These are phyloP conservation scores for Leccinum variicolor DNA, from an alignment of 768 basidiomycete genomes.

Conservation along the genomic window DNA sequence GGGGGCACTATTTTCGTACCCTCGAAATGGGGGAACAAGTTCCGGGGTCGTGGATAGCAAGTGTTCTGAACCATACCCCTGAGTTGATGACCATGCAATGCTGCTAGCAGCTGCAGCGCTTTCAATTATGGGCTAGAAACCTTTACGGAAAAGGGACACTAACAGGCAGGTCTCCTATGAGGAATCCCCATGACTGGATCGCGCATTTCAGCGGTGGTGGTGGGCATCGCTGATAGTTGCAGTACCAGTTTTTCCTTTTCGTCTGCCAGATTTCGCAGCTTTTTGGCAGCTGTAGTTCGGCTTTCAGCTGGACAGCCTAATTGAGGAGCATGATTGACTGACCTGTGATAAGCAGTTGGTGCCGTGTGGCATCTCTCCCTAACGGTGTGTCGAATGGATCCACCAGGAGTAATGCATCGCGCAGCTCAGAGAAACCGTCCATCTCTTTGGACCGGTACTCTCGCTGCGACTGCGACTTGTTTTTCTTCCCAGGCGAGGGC, in stretches of 20 bases:
- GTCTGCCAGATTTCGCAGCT: slow-evolving; percentile 36
- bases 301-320: neutral
- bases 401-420: slow-evolving; percentile 22
- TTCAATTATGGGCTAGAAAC: slow-evolving; percentile 7
- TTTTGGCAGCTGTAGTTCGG: slow-evolving; percentile 42
- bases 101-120: neutral
- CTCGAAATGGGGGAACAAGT: neutral
- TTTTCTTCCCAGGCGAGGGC: slow-evolving; percentile 12
- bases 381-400: slow-evolving; percentile 23
- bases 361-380: slow-evolving; percentile 28
- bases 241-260: slow-evolving; percentile 21
- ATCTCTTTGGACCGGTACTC: slow-evolving; percentile 30
- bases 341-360: slow-evolving; percentile 28
- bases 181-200: neutral
- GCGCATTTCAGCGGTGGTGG: neutral
- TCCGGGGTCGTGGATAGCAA: slow-evolving; percentile 1
- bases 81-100: slow-evolving; percentile 5
- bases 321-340: neutral
- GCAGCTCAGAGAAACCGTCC: slow-evolving; percentile 30
- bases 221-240: slow-evolving; percentile 13
- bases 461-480: slow-evolving; percentile 26
- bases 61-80: slow-evolving; percentile 3
- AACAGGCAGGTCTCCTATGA: slow-evolving; percentile 3
- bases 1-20: neutral
- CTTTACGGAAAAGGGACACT: slow-evolving; percentile 3